Percentiles rank a stretch among this genome's conserved stretches.
Evolutionary conservation across 768 basidiomycete species (phyloP).

Genomic region (Serendipita sp.): DNA sequence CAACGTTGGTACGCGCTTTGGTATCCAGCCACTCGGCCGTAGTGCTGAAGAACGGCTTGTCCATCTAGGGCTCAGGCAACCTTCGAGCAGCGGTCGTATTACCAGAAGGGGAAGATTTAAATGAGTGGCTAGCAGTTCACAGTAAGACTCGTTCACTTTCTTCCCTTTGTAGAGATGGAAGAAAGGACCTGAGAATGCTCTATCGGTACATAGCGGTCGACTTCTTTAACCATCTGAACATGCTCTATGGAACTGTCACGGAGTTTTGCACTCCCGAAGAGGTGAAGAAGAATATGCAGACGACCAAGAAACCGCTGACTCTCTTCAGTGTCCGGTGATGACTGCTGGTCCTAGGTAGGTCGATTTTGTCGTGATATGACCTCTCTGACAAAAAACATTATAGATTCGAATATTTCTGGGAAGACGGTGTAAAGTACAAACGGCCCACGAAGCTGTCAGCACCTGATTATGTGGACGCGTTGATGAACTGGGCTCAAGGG

Average conservation of each 20-base stretch:
- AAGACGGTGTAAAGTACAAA: slow-evolving; percentile 75
- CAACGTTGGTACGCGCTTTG: slow-evolving; percentile 51
- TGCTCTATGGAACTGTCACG: slow-evolving; percentile 96
- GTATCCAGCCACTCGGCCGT: background rate
- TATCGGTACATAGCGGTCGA: slow-evolving; percentile 57
- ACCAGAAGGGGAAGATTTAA: slow-evolving; percentile 91
- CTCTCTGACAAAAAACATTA: background rate
- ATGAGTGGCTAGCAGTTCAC: slow-evolving; percentile 99
- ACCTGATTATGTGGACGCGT: slow-evolving; percentile 88
- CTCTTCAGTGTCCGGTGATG: slow-evolving; percentile 77
- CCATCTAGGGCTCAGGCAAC: slow-evolving; percentile 78
- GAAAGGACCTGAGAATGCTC: slow-evolving; percentile 1
- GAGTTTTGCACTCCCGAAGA: slow-evolving; percentile 95
- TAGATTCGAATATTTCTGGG: slow-evolving; percentile 92
- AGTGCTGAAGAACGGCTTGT: background rate
- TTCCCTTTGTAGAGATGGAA: background rate
- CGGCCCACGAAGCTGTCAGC: slow-evolving; percentile 87
- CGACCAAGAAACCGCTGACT: slow-evolving; percentile 1
- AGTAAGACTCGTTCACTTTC: slow-evolving; percentile 32
- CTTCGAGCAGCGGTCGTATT: slow-evolving; percentile 79
- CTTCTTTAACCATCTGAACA: slow-evolving; percentile 99
- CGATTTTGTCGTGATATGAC: background rate
- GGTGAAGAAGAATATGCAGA: slow-evolving; percentile 27
- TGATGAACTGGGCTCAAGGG: slow-evolving; percentile 97
- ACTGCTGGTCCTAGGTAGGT: slow-evolving; percentile 80